A percentile compares a stretch with the other conserved stretches of the same genome.
Conservation (phyloP, 2,329 filamentous ascomycete species). For the Stachybotrys chartarum region DNA sequence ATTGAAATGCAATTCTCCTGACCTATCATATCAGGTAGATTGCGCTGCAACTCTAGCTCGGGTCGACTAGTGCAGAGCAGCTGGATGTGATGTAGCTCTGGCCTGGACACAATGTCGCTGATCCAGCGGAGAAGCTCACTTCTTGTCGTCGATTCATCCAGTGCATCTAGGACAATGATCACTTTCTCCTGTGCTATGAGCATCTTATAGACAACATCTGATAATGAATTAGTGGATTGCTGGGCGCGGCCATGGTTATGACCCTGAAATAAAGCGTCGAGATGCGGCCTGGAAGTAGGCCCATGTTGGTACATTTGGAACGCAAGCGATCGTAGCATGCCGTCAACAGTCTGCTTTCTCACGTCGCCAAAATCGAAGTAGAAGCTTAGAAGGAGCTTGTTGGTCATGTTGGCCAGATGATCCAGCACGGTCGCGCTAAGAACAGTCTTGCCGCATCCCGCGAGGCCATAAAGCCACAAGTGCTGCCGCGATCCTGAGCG, state of each 20-base stretch:
- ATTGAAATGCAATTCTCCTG: constrained; percentile 9
- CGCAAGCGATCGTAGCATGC: constrained; percentile 7
- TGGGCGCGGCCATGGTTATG: neutral
- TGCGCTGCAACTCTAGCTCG: constrained; percentile 9
- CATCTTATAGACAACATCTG: neutral
- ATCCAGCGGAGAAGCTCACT: constrained; percentile 12
- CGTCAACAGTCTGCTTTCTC: constrained; percentile 9
- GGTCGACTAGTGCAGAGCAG: constrained; percentile 11
- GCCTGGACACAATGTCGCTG: neutral
- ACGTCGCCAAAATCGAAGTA: constrained; percentile 15
- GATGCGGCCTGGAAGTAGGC: neutral
- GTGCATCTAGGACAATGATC: constrained; percentile 12
- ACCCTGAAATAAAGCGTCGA: constrained; percentile 1
- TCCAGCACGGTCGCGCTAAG: constrained; percentile 9
- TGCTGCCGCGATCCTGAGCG: constrained; percentile 5
- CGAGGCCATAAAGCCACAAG: constrained; percentile 10
- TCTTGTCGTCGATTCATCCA: constrained; percentile 14
- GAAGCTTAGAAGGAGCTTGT: constrained; percentile 3
- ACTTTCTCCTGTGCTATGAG: neutral
- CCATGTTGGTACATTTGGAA: constrained; percentile 10
- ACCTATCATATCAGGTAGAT: constrained; percentile 4
- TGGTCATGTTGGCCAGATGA: neutral
- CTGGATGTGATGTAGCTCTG: constrained; percentile 3
- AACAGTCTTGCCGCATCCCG: constrained; percentile 13
- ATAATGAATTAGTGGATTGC: neutral